These are phyloP conservation scores for Cryphonectria nitschkei DNA, from an alignment of 2,329 filamentous ascomycete species.

Conservation along the genomic window DNA sequence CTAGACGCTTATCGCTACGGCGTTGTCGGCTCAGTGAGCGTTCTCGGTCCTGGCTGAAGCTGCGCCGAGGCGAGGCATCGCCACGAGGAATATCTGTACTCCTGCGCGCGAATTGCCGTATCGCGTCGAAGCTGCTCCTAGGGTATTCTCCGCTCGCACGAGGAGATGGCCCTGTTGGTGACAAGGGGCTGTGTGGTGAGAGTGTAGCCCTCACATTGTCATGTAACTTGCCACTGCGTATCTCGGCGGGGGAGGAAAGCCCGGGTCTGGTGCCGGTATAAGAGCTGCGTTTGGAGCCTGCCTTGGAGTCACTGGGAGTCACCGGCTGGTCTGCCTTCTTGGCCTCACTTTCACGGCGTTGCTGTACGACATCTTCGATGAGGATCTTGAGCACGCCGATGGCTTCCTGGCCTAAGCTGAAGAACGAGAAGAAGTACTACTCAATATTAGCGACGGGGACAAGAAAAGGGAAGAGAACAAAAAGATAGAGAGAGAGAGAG, in stretches of 20 bases:
- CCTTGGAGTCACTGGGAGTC: conserved; percentile 27
- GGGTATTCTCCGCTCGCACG: conserved; percentile 58
- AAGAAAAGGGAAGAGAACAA: no score
- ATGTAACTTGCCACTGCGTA: conserved; percentile 48
- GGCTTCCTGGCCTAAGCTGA: conserved; percentile 82
- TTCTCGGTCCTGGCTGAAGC: conserved; percentile 63
- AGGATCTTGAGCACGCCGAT: conserved; percentile 76
- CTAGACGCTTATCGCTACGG: conserved; percentile 52
- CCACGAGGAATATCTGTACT: conserved; percentile 57
- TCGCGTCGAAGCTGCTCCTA: conserved; percentile 58
- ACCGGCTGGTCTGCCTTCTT: conserved; percentile 27
- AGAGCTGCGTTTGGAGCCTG: conserved; percentile 31
- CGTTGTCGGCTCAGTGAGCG: conserved; percentile 56
- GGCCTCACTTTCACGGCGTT: conserved; percentile 41
- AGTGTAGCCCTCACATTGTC: conserved; percentile 67
- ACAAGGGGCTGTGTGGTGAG: conserved; percentile 52
- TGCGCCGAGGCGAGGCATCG: conserved; percentile 55
- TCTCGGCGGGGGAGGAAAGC: conserved; percentile 33
- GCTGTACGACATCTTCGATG: conserved; percentile 64
- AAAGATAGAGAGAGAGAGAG: no score
- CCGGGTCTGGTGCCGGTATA: conserved; percentile 25
- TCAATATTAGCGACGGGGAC: conserved; percentile 30
- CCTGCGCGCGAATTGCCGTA: conserved; percentile 50
- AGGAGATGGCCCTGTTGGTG: conserved; percentile 52
- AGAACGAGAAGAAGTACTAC: conserved; percentile 96